These are phyloP conservation scores for Leccinum imitatum DNA, from an alignment of 768 basidiomycete species.

Conservation along the genomic window DNA sequence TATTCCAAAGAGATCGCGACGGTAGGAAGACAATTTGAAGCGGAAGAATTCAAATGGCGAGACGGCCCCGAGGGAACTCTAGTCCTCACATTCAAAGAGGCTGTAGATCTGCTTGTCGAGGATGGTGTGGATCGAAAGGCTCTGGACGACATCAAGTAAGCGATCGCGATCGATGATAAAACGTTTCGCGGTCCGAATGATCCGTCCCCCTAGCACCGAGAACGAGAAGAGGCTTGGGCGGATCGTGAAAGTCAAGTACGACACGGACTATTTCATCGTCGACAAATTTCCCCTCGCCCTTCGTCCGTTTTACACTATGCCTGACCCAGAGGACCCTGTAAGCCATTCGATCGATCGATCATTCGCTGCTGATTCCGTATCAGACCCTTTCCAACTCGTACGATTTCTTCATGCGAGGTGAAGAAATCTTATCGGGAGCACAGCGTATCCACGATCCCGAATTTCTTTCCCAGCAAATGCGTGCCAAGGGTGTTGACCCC, in stretches of 20 bases:
- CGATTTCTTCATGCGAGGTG: constrained; percentile 99
- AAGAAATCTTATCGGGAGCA: constrained; percentile 97
- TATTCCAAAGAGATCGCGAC: constrained; percentile 82
- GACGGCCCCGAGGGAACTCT: constrained; percentile 69
- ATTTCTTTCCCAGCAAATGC: constrained; percentile 84
- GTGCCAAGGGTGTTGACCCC: constrained; percentile 83
- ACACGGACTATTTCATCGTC: constrained; percentile 98
- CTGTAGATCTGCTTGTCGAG: constrained; percentile 80
- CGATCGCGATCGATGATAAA: constrained; percentile 10
- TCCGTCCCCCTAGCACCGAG: constrained; percentile 64
- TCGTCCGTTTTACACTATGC: constrained; percentile 99
- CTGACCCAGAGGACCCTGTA: constrained; percentile 88
- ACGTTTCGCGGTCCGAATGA: constrained; percentile 2
- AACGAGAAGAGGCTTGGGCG: constrained; percentile 93
- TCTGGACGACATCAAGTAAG: constrained; percentile 88
- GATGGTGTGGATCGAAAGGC: constrained; percentile 78
- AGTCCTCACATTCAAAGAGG: constrained; percentile 82
- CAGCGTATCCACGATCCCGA: constrained; percentile 94
- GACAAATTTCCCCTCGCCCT: constrained; percentile 98
- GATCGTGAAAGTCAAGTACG: constrained; percentile 88
- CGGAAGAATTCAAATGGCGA: constrained; percentile 94
- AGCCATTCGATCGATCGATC: constrained; percentile 27
- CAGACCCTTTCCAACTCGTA: constrained; percentile 96
- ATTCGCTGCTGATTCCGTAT: constrained; percentile 1
- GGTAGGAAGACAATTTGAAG: constrained; percentile 85